Base-by-base conservation (phyloP, 2,329 filamentous ascomycete species). In the Xylaria multiplex region DNA sequence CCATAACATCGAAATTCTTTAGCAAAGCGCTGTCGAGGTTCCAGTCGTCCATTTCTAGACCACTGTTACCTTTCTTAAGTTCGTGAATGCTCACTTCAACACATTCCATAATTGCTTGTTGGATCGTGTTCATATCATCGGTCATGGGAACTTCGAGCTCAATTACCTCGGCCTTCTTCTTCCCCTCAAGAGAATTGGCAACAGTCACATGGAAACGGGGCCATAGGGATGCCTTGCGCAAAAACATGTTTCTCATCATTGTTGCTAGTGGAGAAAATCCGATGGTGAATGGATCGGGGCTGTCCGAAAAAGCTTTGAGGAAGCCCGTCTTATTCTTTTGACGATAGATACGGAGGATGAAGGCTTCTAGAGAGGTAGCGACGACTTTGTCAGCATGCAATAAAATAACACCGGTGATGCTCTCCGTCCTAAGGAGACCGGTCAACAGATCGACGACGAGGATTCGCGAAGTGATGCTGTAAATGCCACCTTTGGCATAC, bases 131-230 rank as follows among this genome's bases (percentile, higher is more conserved):
- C 96, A 99, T 99, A 56, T 89, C 86, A 43, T 97, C 92, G 5
- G 93, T 97, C 95, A 99, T 98, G 32, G 93, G 91, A 5, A 99
- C 91, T 79, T 97, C 96, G 27, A 98, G 84, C 79, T 99, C 96
- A 69, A 99, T 97, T 52, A 99, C 96, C 79, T 99, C 96, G 4
- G 96, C 95, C 77, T 95, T 97, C 75, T 91, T 91, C 77, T 92
- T 92, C 9, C 94, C 94, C 78, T 99, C 96, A 2, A 99, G 83
- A 2, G 93, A 93, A 72, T 93, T 89, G 0, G 94, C 93, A 6
- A 99, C 93, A 0, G 92, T 90, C 65, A 97, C 88, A 76, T 99
- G 96, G 74, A 97, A 99, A 22, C 96, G 87, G 2, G 96, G 96
- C 89, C 95, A 99, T 14, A 99, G 80, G 0, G 94, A 94, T 0